These are phyloP conservation scores for Colletotrichum sp. DNA, from an alignment of 2,329 filamentous ascomycete genomes.

Conservation along the genomic window DNA sequence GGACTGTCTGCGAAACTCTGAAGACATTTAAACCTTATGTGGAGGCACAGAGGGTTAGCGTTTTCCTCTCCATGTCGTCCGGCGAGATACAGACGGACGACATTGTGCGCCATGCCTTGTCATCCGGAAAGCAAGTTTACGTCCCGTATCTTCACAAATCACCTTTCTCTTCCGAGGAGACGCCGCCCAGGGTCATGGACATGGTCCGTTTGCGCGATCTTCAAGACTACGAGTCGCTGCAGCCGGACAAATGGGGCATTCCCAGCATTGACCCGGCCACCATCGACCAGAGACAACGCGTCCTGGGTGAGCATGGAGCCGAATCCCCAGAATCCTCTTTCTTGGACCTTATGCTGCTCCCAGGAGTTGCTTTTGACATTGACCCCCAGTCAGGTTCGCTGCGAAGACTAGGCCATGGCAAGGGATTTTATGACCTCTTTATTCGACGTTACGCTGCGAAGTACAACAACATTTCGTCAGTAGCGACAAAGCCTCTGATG, in stretches of 20 bases:
- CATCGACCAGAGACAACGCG: conserved; percentile 70
- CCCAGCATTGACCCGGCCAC: conserved; percentile 77
- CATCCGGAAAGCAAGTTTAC: conserved; percentile 82
- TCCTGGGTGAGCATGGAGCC: conserved; percentile 68
- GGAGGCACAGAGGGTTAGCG: conserved; percentile 75
- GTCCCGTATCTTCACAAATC: conserved; percentile 85
- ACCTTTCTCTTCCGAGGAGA: conserved; percentile 47
- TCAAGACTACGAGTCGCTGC: conserved; percentile 78
- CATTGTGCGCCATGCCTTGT: conserved; percentile 83
- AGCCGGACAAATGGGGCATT: conserved; percentile 90
- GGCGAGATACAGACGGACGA: conserved; percentile 84
- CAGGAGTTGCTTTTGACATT: conserved; percentile 88
- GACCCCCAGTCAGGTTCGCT: conserved; percentile 58
- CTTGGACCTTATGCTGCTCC: conserved; percentile 88
- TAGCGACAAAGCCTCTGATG: conserved; percentile 43
- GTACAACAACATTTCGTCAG: conserved; percentile 15
- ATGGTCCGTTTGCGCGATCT: conserved; percentile 83
- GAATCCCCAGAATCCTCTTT: conserved; percentile 31
- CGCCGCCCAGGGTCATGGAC: conserved; percentile 81
- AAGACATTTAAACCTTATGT: conserved; percentile 75
- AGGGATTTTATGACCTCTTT: conserved; percentile 97
- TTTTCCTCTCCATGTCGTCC: conserved; percentile 92
- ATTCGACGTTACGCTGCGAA: conserved; percentile 72
- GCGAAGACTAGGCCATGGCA: conserved; percentile 87
- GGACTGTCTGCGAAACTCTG: conserved; percentile 67